phyloP scores from a whole-genome alignment of 352 stramenopile species.

The Saprolegnia diclina region DNA sequence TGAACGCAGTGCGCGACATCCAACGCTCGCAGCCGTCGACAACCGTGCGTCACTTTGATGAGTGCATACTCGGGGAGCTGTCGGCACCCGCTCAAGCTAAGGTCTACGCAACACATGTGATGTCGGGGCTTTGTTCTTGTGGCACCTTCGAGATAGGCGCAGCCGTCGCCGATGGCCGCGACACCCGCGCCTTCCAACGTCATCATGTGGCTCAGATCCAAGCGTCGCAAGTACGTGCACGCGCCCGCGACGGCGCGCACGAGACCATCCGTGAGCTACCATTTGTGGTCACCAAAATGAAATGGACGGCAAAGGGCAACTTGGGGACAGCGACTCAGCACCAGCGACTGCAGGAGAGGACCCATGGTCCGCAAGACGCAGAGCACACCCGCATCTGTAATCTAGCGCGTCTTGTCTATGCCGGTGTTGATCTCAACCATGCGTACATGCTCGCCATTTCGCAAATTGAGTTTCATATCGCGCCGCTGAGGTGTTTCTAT shows the following conservation, averaged over 20 bases:
- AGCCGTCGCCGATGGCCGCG: constrained; percentile 48
- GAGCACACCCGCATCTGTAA: constrained; percentile 15
- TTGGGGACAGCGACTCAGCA: constrained; percentile 39
- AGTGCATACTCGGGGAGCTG: constrained; percentile 73
- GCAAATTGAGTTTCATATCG: constrained; percentile 41
- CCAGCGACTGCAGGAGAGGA: constrained; percentile 40
- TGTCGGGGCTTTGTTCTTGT: no score
- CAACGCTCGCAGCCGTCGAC: constrained; percentile 53
- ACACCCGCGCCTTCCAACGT: constrained; percentile 47
- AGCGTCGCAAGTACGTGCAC: constrained; percentile 43
- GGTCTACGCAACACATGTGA: constrained; percentile 38
- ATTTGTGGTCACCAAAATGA: not conserved
- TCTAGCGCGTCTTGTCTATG: not conserved
- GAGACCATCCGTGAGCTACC: constrained; percentile 52
- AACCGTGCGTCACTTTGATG: constrained; percentile 72
- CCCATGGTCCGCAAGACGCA: constrained; percentile 34
- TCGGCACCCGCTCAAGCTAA: constrained; percentile 67
- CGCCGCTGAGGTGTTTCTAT: constrained; percentile 13
- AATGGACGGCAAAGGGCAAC: constrained; percentile 20
- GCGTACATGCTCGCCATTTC: constrained; percentile 38
- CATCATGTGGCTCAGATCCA: constrained; percentile 55
- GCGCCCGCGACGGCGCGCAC: constrained; percentile 46
- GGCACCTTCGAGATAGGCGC: constrained; percentile 46
- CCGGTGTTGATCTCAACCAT: not conserved
- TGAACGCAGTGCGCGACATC: constrained; percentile 71